Percentiles rank a stretch among this genome's conserved stretches.
phyloP scores from a whole-genome alignment of 2,329 filamentous ascomycete genomes.

The Sarocladiaceae sp. region DNA sequence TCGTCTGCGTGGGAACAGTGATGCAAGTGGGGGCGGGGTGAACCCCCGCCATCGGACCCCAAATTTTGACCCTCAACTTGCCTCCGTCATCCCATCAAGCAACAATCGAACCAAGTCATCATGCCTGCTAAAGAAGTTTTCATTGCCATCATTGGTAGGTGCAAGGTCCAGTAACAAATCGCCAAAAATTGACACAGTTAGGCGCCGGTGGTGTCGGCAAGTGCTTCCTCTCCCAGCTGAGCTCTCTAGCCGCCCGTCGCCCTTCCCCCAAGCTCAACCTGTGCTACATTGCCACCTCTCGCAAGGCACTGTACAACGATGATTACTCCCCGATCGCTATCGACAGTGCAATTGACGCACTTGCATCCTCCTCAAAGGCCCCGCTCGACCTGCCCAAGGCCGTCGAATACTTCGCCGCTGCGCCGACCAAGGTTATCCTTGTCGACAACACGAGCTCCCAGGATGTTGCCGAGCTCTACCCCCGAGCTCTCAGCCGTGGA shows the following conservation, averaged over 20 bases:
- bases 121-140: constrained; percentile 42
- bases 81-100: constrained; percentile 18
- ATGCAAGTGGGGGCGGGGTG: constrained; percentile 10
- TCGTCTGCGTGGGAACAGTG: too few species aligned
- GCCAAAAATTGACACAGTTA: constrained; percentile 27
- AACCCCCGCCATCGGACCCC: constrained; percentile 29
- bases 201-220: constrained; percentile 91
- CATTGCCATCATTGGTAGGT: constrained; percentile 46
- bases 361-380: constrained; percentile 57
- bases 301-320: constrained; percentile 69
- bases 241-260: constrained; percentile 57
- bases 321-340: constrained; percentile 65
- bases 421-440: constrained; percentile 72
- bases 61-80: constrained; percentile 18
- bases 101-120: constrained; percentile 19
- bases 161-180: background rate
- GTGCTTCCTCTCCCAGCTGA: constrained; percentile 79
- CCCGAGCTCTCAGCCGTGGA: constrained; percentile 69
- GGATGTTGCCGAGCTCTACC: constrained; percentile 77
- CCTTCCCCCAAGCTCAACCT: constrained; percentile 67
- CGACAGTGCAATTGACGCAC: constrained; percentile 52
- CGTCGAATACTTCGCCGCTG: constrained; percentile 68
- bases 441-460: constrained; percentile 96
- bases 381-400: constrained; percentile 65
- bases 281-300: constrained; percentile 80